Base-by-base conservation (phyloP, 257 asterid species). In the Nicotiana knightiana region DNA sequence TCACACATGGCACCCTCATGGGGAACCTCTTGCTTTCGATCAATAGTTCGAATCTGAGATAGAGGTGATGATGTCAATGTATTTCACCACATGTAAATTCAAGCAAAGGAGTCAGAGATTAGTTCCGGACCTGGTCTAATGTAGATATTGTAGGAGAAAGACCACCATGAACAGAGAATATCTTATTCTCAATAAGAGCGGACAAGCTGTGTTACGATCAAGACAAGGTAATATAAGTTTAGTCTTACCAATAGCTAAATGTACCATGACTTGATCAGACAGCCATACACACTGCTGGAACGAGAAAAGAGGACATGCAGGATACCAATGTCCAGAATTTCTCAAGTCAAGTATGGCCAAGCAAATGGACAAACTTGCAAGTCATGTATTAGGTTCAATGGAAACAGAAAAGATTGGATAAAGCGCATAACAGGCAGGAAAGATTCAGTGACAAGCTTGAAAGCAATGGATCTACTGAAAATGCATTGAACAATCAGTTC, bases 1-100 rank as follows among this genome's bases (percentile, higher is more conserved):
- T 96, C 99, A 75, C 99, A 96, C 99, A 96, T 96, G 83, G 93
- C 95, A 85, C 99, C 99, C 87, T 96, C 99, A 51, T 94, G 99
- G 61, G 99, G 98, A 83, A 94, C 99, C 86, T 96, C 99, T 90
- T 94, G 97, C 88, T 96, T 96, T 68, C 99, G 94, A 86, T 96
- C 99, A 83, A 96, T 96, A 64, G 87, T 88, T 79, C 98, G 94
- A 82, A 96, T 94, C 99, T 96, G 90, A 76, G 79, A 87, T 26
- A 33, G 24, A 59, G 67, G 4, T 32, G n/a, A 65, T 16, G 39
- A 76, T 78, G 83, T 87, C 80, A 85, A 79, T 81, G 57, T 30
- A 66, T 73, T 21, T 65, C 9, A 63, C 51, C 71, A 78, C 26
- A 71, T 15, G 24, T 82, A 39, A 77, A 51, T 43, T 61, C 51